A percentile compares a stretch with the other conserved stretches of the same genome.
Evolutionary conservation across 169 alveolate genomes (phyloP).

Genomic region (Eimeria mitis): DNA sequence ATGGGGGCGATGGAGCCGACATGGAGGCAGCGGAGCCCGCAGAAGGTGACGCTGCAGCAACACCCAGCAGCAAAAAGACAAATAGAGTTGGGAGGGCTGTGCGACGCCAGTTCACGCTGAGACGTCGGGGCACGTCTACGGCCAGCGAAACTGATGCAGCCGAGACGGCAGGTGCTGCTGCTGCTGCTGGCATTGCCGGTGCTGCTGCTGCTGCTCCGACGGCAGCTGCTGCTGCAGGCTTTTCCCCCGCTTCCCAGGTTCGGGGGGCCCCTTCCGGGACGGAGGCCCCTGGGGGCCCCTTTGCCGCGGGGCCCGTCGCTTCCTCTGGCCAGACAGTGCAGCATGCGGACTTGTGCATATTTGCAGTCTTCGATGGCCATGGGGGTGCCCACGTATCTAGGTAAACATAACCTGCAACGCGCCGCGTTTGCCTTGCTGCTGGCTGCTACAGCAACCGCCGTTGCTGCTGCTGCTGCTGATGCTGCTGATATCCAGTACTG

Average conservation of each 20-base stretch:
- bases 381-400: constrained; percentile 82
- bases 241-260: not conserved
- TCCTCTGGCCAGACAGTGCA: constrained; percentile 86
- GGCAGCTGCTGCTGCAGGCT: constrained; percentile 38
- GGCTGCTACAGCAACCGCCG: not conserved
- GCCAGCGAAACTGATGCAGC: not conserved
- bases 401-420: not conserved
- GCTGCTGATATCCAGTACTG: not conserved
- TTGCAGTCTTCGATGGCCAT: constrained; percentile 81
- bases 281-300: not conserved
- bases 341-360: constrained; percentile 96
- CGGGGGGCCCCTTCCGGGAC: constrained; percentile 20
- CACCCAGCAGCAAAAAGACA: constrained; percentile 30
- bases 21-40: constrained; percentile 3
- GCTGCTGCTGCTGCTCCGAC: not conserved
- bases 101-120: constrained; percentile 6
- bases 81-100: constrained; percentile 20
- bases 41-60: constrained; percentile 37
- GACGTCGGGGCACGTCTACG: constrained; percentile 13
- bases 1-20: constrained; percentile 9
- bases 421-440: not conserved
- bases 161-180: not conserved
- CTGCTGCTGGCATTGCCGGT: not conserved
- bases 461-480: constrained; percentile 19
- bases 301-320: not conserved